Percentiles rank a stretch among this genome's conserved stretches.
These are phyloP conservation scores for Aaosphaeria pasadenensis DNA, from an alignment of 2,329 filamentous ascomycete species.

Conservation along the genomic window DNA sequence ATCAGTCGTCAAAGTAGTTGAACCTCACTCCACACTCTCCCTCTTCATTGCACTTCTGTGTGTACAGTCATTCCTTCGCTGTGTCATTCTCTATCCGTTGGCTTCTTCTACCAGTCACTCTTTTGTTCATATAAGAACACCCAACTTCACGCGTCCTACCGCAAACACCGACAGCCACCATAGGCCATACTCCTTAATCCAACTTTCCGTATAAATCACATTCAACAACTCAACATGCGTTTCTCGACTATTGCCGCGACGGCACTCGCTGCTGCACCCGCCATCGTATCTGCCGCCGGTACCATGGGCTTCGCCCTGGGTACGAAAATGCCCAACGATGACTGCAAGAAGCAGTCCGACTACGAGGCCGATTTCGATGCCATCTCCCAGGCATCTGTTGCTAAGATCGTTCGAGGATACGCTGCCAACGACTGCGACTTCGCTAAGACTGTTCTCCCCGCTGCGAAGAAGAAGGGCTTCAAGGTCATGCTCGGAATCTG, in stretches of 20 bases:
- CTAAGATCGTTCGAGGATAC: conserved; percentile 63
- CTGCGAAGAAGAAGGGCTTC: conserved; percentile 62
- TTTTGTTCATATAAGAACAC: no score
- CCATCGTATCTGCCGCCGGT: conserved; percentile 52
- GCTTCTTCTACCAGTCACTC: no score
- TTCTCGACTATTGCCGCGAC: conserved; percentile 29
- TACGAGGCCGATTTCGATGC: conserved; percentile 65
- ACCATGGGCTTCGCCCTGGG: conserved; percentile 65
- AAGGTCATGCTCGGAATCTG: conserved; percentile 70
- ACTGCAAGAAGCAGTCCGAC: conserved; percentile 61
- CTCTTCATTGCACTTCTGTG: no score
- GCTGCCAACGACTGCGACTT: conserved; percentile 65
- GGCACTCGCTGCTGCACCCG: conserved; percentile 40
- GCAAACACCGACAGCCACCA: background rate
- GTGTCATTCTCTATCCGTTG: no score
- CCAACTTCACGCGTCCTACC: no score
- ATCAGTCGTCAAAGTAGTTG: no score
- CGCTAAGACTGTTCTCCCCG: conserved; percentile 61
- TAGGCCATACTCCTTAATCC: background rate
- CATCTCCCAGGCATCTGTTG: conserved; percentile 45
- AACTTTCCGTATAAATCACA: conserved; percentile 2
- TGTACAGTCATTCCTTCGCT: no score
- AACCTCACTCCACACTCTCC: no score
- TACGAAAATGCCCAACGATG: conserved; percentile 56
- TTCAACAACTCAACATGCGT: conserved; percentile 24